Percentiles rank a stretch among this genome's conserved stretches.
Conservation (phyloP, 768 basidiomycete genomes). For the Macrolepiota dolichaula region DNA sequence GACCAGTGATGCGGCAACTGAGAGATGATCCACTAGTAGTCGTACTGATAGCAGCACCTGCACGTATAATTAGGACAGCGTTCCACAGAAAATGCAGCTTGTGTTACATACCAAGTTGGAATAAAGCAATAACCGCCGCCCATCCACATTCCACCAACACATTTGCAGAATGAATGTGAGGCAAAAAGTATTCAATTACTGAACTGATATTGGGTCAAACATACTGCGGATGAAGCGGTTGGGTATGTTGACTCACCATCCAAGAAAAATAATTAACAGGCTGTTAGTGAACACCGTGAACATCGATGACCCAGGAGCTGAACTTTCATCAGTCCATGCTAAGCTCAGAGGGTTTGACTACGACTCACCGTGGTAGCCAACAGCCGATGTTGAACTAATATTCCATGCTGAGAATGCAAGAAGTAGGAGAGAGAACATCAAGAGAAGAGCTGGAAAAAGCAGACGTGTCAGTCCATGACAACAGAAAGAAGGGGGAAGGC, state of each 20-base stretch:
- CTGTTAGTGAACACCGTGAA: constrained; percentile 48
- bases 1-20: constrained; percentile 28
- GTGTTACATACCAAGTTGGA: constrained; percentile 46
- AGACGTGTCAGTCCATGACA: background rate
- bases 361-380: constrained; percentile 28
- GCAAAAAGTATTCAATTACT: constrained; percentile 32
- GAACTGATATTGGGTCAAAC: constrained; percentile 22
- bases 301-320: constrained; percentile 42
- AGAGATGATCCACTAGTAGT: constrained; percentile 38
- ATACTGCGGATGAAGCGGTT: background rate
- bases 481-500: background rate
- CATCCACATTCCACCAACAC: constrained; percentile 55
- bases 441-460: constrained; percentile 36
- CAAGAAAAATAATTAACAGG: constrained; percentile 30
- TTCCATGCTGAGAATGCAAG: constrained; percentile 61
- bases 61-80: background rate
- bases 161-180: constrained; percentile 34
- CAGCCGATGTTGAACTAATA: constrained; percentile 33
- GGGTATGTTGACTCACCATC: constrained; percentile 26
- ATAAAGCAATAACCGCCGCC: constrained; percentile 43
- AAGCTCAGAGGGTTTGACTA: constrained; percentile 10
- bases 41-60: constrained; percentile 47
- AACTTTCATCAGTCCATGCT: background rate
- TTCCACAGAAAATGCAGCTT: background rate
- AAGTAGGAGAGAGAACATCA: constrained; percentile 47